Percentiles rank a stretch among this genome's conserved stretches.
These are phyloP conservation scores for Colletotrichum zoysiae DNA, from an alignment of 2,329 filamentous ascomycete species.

Conservation along the genomic window DNA sequence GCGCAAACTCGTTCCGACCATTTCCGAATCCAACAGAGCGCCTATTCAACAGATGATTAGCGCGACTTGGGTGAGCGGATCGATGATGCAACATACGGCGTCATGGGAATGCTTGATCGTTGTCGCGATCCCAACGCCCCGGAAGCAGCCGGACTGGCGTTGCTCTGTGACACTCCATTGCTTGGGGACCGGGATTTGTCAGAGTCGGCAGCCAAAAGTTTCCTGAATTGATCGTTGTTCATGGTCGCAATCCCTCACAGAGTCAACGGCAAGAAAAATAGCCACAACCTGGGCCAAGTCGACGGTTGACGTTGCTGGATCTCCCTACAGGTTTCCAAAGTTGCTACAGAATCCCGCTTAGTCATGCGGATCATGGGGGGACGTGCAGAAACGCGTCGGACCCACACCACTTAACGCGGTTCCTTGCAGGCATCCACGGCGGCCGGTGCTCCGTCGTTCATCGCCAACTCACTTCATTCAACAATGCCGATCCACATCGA, in stretches of 20 bases:
- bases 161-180: constrained; percentile 60
- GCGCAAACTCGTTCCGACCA: constrained; percentile 78
- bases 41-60: constrained; percentile 56
- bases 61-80: neutral
- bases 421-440: constrained; percentile 38
- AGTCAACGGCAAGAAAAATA: neutral
- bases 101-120: constrained; percentile 91
- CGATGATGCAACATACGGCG: constrained; percentile 72
- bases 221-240: constrained; percentile 97
- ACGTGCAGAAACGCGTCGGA: constrained; percentile 53
- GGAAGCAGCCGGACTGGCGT: constrained; percentile 46
- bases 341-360: constrained; percentile 5
- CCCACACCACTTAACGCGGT: constrained; percentile 54
- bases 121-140: constrained; percentile 79
- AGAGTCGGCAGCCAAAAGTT: constrained; percentile 72
- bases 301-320: neutral
- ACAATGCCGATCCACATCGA: constrained; percentile 1
- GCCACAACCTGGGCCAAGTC: neutral
- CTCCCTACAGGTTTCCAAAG: constrained; percentile 22
- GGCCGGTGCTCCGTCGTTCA: constrained; percentile 7
- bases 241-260: constrained; percentile 61
- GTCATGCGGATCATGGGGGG: constrained; percentile 40
- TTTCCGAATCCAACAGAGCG: constrained; percentile 70
- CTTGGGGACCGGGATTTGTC: constrained; percentile 55
- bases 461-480: constrained; percentile 12